These are phyloP conservation scores for Penicillium nordicum DNA, from an alignment of 2,329 filamentous ascomycete species.

Conservation along the genomic window DNA sequence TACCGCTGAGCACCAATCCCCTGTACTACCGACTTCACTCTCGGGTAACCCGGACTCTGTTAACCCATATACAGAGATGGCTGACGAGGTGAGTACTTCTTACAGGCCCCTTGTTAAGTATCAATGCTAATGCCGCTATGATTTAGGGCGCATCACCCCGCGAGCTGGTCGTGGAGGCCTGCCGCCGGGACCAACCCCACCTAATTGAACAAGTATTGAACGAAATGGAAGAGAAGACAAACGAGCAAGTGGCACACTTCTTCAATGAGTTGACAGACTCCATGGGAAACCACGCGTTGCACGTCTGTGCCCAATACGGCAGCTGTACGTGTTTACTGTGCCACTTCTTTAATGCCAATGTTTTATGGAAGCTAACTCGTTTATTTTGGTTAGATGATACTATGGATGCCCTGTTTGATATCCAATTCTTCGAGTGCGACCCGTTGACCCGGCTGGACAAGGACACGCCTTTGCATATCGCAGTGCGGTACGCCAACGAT, in stretches of 20 bases:
- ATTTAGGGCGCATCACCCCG: conserved; percentile 74
- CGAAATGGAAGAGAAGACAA: conserved; percentile 54
- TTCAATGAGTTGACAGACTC: conserved; percentile 84
- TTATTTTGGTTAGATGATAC: conserved; percentile 40
- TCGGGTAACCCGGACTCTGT: background rate
- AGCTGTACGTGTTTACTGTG: conserved; percentile 63
- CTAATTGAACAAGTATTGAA: conserved; percentile 73
- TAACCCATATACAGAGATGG: conserved; percentile 30
- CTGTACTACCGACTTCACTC: background rate
- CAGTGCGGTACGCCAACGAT: conserved; percentile 47
- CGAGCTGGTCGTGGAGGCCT: conserved; percentile 88
- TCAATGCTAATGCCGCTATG: conserved; percentile 5
- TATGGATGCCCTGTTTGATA: conserved; percentile 47
- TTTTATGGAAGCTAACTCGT: background rate
- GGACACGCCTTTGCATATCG: conserved; percentile 46
- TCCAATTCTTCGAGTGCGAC: conserved; percentile 49
- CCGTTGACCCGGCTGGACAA: conserved; percentile 46
- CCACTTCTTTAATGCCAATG: background rate
- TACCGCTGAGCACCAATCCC: background rate
- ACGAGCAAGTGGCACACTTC: conserved; percentile 66
- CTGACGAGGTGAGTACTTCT: conserved; percentile 39
- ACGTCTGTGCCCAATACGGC: conserved; percentile 80
- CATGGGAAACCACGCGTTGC: conserved; percentile 83
- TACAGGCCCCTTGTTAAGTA: background rate
- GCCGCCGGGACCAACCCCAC: conserved; percentile 85